Evolutionary conservation across 345 rosid genomes (phyloP), one percentile per base, ranked within the genome.

Genomic region (Noccaea caerulescens): DNA sequence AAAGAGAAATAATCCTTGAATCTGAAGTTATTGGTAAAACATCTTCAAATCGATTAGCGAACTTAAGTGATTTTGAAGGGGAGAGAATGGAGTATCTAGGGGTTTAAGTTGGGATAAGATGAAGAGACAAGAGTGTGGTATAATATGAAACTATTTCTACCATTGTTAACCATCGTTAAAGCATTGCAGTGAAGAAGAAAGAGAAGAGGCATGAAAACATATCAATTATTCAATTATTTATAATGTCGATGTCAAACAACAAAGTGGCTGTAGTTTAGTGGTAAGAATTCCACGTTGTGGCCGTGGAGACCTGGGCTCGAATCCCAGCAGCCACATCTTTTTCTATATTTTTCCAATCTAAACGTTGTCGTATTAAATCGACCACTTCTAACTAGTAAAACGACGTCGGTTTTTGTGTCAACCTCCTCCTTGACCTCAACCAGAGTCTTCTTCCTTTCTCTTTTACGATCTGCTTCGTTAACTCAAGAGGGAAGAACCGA

Each of bases 281-380:
- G 30, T 27, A 1, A 27, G 30, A 1, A 3, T 27, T 2, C 30
- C 30, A 4, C 30, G 90, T 86, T 81, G 90, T 84, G 90, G 86
- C 90, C 88, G 88, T 84, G 84, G 86, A 73, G 87, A 84, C 86
- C 90, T 77, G 85, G 85, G 93, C 90, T 87, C 86, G 88, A 87
- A 80, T 85, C 86, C 88, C 82, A 82, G 85, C 88, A 84, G 88
- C 87, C 88, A 84, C 90, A 84, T 33, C 7, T 4, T 33, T 33
- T 33, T 11, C 47, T 4, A 7, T 5, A 6, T 13, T 0, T 0
- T 46, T 6, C 11, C n/a, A 0, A 7, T 2, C 0, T 0, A 36
- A 55, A 46, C 58, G 62, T 6, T 62, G 53, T 42, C 72, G 62
- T 39, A 2, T 1, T 0, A 5, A 5, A 0, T 58, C 0, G 5